Evolutionary conservation across 805 yeast genomes (phyloP), one percentile per base, ranked within the genome.

Genomic region (Myxozyma sirexii): DNA sequence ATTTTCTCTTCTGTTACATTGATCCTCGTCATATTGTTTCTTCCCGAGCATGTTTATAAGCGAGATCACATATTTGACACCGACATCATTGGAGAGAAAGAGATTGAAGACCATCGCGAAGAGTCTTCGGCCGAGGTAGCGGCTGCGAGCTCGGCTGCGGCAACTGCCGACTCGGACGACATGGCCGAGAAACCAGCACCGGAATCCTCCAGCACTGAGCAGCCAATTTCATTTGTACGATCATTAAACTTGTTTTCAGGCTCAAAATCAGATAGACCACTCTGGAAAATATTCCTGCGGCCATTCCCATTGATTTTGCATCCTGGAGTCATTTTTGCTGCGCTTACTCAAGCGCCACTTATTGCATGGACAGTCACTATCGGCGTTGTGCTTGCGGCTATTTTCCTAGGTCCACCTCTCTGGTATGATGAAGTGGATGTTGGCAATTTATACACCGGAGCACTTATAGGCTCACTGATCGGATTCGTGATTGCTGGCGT

Each of bases 291-390:
- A 23, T 24, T 54, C 37, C 39, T 63, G 42, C 60, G 67, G 3
- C 67, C 67, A 27, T 57, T 63, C 31, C 60, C 60, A 17, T 49
- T 63, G 23, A 10, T 57, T 1, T 27, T 57, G 26, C 65, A 57
- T 39, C 67, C 67, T 5, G 61, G 60, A 0, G 43, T 63, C 13
- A 27, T 49, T n/a, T 63, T 67, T 59, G 67, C 57, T 12, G 57
- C 60, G 23, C 47, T 62, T 26, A 54, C 57, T 2, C 66, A 62
- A 39, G 66, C 67, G 21, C 55, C 63, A 7, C 23, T 63, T 38
- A 62, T 63, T 55, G 65, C 63, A 7, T 63, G 67, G 67, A 63
- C 67, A 1, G 63, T 57, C 45, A 57, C 56, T 39, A 62, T 63
- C 26, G 62, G 66, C 19, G 63, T 62, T 35, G 63, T 63, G 5